Base-by-base conservation (phyloP, 352 stramenopile species). In the Phytopythium montanum region DNA sequence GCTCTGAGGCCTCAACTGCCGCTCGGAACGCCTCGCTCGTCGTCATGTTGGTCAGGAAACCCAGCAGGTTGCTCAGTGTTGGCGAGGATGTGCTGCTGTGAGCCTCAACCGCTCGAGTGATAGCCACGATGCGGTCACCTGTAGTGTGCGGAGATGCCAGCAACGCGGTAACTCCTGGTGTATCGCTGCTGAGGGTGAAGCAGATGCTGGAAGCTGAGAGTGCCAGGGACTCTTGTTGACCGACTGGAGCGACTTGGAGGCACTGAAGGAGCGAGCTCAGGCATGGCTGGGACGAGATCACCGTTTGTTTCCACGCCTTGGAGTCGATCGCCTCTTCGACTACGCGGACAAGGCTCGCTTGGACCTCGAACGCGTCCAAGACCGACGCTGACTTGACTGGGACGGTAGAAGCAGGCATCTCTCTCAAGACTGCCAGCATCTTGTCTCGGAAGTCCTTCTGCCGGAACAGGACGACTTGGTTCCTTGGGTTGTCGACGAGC, bases 41-140 rank as follows among this genome's bases (percentile, higher is more conserved):
- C 1, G 81, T 88, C 33, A 92, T 56, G 46, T 92, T 91, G 5
- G 71, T 79, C 31, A 85, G 39, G 14, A 88, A 60, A 0, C 81
- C 83, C 10, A 92, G 72, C 8, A 87, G 5, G 21, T 86, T 81
- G 28, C 48, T 54, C 39, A 72, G n/a, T 39, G 57, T 39, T 3
- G 31, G n/a, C 10, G 58, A 33, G 51, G 54, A 38, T 2, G 51
- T 34, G 36, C 29, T 28, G 12, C 41, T 16, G 5, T 67, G 60
- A 0, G 48, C 52, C 28, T 68, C 25, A 0, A 84, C 29, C 10
- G 52, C 42, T 1, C 28, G 21, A 19, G 56, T 50, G 26, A 72
- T 41, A 0, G 63, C 50, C n/a, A 41, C 13, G 28, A 79, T 44
- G 39, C 70, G 69, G 0, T 48, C 41, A 9, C 42, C 25, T 4